Base-by-base conservation (phyloP, 2,329 filamentous ascomycete genomes). In the Apiospora saccharicola region DNA sequence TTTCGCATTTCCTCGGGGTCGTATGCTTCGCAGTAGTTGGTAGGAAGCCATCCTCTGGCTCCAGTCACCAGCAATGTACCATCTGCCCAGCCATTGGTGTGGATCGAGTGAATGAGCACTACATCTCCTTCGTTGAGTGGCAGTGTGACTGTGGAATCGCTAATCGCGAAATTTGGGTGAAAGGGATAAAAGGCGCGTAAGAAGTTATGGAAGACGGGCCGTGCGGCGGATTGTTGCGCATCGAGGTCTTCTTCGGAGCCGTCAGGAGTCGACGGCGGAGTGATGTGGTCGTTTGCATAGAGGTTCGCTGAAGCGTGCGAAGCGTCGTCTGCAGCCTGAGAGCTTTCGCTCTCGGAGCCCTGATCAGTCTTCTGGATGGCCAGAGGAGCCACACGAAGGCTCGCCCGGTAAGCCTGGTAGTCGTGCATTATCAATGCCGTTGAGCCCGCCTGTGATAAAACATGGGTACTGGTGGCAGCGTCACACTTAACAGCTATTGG, bases 51-150 rank as follows among this genome's bases (percentile, higher is more conserved):
- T 74, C 96, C 96, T 76, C 96, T 90, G 69, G 93, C 93, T 37
- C 96, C 96, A 3, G 95, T 94, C 34, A 92, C 89, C 74, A 99
- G 85, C 53, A 98, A 86, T 0, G 96, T 99, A 70, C 96, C 96
- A 81, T 99, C 96, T 44, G 96, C 96, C 96, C 96, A 99, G 77
- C 96, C 96, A 84, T 98, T 99, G 73, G 94, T 96, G 82, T 99
- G 96, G 76, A 98, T 94, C 4, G 96, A 98, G 82, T 99, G 96
- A 30, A 99, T 93, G 72, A 99, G 85, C 71, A 99, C 92, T 68
- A 99, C 90, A 79, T 99, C 96, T 73, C 96, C 96, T 80, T 96
- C 92, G 76, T 94, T 93, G 72, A 99, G 88, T 30, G 95, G 93
- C 14, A 98, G 86, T 14, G 96, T 98, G 71, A 98, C 93, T 13